Percentiles rank a stretch among this genome's conserved stretches.
Evolutionary conservation across 352 stramenopile species (phyloP).

Genomic region (Globisporangium paddicum): DNA sequence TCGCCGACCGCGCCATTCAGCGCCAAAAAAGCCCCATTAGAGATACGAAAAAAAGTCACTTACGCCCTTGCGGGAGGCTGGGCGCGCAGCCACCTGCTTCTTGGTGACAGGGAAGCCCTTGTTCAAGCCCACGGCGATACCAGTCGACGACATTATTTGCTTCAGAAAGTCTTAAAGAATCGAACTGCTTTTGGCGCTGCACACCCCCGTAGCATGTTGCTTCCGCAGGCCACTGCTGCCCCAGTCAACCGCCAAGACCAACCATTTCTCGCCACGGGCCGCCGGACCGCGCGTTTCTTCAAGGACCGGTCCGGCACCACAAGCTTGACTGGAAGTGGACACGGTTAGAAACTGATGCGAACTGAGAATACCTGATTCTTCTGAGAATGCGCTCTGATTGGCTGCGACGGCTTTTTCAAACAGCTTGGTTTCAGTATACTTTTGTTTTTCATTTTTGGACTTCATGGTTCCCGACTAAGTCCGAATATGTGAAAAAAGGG

Average conservation of each 20-base stretch:
- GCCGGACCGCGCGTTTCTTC: conserved; percentile 1
- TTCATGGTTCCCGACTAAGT: too few relatives aligned
- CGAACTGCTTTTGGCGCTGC: conserved; percentile 48
- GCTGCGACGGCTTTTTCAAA: too few relatives aligned
- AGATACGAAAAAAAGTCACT: conserved; percentile 33
- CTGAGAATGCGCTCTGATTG: too few relatives aligned
- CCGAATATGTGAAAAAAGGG: too few relatives aligned
- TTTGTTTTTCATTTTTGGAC: too few relatives aligned
- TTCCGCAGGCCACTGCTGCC: not conserved
- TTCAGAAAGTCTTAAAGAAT: conserved; percentile 88
- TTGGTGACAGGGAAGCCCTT: conserved; percentile 93
- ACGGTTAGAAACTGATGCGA: too few relatives aligned
- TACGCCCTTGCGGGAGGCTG: conserved; percentile 89
- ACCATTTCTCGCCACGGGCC: conserved; percentile 16
- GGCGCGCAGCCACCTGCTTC: conserved; percentile 82
- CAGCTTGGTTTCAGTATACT: too few relatives aligned
- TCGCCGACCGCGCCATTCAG: not conserved
- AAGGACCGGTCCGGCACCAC: conserved; percentile 13
- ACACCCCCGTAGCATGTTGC: conserved; percentile 1
- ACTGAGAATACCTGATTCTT: too few relatives aligned
- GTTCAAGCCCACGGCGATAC: conserved; percentile 90
- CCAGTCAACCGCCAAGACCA: conserved; percentile 16
- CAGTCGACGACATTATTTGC: conserved; percentile 88
- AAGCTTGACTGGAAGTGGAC: too few relatives aligned
- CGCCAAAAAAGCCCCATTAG: not conserved